Conservation (phyloP, 805 yeast genomes). For the Candida nemodendra region DNA sequence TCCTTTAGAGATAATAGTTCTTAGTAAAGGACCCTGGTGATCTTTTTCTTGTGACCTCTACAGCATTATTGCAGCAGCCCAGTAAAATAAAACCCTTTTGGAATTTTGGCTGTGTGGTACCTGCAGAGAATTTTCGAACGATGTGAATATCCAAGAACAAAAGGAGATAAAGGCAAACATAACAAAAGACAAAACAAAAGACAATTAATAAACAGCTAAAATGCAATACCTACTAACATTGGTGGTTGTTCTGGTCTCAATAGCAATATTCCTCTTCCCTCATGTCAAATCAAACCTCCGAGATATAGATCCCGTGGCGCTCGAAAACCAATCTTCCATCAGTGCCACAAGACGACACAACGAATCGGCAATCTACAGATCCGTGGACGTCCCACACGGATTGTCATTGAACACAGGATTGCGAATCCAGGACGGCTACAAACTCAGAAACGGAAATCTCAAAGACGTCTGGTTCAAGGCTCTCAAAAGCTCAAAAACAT, state of each 20-base stretch:
- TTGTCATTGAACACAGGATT: conserved; percentile 67
- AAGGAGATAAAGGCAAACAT: too few species aligned
- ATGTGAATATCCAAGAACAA: too few species aligned
- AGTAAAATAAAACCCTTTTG: too few species aligned
- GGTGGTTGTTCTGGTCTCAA: conserved; percentile 6
- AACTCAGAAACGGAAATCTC: conserved; percentile 70
- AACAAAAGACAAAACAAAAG: too few species aligned
- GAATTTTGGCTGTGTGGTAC: too few species aligned
- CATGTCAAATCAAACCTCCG: conserved; percentile 35
- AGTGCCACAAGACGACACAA: conserved; percentile 60
- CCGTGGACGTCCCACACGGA: conserved; percentile 72
- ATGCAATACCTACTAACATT: conserved; percentile 7
- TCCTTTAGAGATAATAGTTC: too few species aligned
- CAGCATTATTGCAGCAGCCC: too few species aligned
- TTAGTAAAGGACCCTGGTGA: too few species aligned
- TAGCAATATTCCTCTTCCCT: conserved; percentile 15
- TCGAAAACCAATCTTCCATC: conserved; percentile 63
- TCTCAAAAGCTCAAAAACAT: conserved; percentile 14
- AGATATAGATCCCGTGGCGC: conserved; percentile 58
- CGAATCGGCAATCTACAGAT: conserved; percentile 77
- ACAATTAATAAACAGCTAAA: neutral
- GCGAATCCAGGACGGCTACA: conserved; percentile 61
- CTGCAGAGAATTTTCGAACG: too few species aligned
- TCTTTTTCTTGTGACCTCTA: too few species aligned
- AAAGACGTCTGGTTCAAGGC: conserved; percentile 70